Conservation (phyloP, 2,329 filamentous ascomycete genomes). For the Cercospora zeae-maydis region DNA sequence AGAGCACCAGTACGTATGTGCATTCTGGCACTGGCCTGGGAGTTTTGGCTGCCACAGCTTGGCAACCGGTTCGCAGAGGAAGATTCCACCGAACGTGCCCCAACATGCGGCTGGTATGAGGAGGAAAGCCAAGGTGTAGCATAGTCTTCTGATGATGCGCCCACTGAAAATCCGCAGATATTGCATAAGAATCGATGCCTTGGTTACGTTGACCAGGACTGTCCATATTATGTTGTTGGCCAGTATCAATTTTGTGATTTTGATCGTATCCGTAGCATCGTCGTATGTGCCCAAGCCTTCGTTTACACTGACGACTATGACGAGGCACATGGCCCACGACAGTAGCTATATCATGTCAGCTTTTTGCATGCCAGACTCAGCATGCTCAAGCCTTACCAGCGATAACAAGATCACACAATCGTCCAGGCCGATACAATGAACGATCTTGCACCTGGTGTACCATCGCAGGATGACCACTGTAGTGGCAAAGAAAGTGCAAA, state of each 20-base stretch:
- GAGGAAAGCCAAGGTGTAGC: constrained; percentile 38
- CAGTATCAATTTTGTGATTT: constrained; percentile 33
- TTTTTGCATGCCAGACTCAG: not conserved
- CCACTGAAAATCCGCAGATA: constrained; percentile 47
- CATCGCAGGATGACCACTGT: constrained; percentile 35
- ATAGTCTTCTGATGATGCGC: constrained; percentile 36
- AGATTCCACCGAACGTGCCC: constrained; percentile 39
- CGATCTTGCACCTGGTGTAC: constrained; percentile 35
- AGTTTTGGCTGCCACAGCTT: constrained; percentile 41
- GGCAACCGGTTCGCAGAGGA: constrained; percentile 42
- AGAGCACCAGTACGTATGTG: constrained; percentile 44
- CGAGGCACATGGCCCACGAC: constrained; percentile 31
- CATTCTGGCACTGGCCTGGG: constrained; percentile 38
- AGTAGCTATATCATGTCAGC: constrained; percentile 23
- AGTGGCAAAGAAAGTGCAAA: constrained; percentile 32
- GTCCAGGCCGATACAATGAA: constrained; percentile 36
- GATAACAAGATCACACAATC: constrained; percentile 38
- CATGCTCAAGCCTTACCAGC: constrained; percentile 27
- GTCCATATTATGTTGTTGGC: constrained; percentile 36
- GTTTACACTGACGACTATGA: constrained; percentile 28
- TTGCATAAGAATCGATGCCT: constrained; percentile 49
- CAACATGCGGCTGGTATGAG: constrained; percentile 31
- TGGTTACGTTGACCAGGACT: constrained; percentile 40
- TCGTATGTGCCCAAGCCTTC: constrained; percentile 28
- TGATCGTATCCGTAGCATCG: constrained; percentile 16